Evolutionary conservation across 2,329 filamentous ascomycete genomes (phyloP).

Genomic region (Tolypocladium pustulatum): DNA sequence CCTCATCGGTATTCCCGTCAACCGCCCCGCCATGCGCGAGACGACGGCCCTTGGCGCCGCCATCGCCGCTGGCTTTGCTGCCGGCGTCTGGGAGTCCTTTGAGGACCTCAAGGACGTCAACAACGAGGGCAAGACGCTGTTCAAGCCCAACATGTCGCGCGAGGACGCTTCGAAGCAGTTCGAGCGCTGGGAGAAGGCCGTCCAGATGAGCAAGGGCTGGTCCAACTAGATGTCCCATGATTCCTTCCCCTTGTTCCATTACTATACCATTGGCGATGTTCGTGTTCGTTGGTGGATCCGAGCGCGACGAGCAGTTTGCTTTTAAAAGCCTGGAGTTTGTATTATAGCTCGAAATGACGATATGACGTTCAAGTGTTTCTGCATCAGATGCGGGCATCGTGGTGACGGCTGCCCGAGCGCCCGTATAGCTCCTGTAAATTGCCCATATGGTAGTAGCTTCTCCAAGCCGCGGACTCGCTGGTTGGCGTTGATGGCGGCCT

Average conservation of each 20-base stretch:
- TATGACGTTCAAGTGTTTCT: neutral
- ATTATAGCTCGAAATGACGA: neutral
- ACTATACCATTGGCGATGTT: neutral
- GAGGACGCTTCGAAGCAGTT: conserved; percentile 54
- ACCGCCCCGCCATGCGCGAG: conserved; percentile 72
- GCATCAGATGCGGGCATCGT: neutral
- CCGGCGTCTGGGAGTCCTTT: conserved; percentile 64
- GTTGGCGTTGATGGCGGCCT: neutral
- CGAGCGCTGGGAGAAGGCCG: conserved; percentile 63
- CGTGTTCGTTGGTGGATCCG: neutral
- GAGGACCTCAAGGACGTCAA: conserved; percentile 64
- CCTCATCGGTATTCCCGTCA: conserved; percentile 68
- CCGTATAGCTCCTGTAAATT: neutral
- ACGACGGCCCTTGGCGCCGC: conserved; percentile 74
- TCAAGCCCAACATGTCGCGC: conserved; percentile 53
- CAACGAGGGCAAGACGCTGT: conserved; percentile 55
- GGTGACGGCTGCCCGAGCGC: neutral
- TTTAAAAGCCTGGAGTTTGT: neutral
- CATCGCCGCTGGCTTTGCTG: conserved; percentile 71
- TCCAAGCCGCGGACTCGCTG: neutral
- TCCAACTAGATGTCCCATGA: conserved; percentile 17
- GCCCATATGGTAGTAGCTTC: neutral
- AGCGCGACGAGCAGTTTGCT: neutral
- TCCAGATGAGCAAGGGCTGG: conserved; percentile 73
- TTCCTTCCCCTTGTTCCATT: neutral